Base-by-base conservation (phyloP, 345 rosid species). In the Linum trigynum region DNA sequence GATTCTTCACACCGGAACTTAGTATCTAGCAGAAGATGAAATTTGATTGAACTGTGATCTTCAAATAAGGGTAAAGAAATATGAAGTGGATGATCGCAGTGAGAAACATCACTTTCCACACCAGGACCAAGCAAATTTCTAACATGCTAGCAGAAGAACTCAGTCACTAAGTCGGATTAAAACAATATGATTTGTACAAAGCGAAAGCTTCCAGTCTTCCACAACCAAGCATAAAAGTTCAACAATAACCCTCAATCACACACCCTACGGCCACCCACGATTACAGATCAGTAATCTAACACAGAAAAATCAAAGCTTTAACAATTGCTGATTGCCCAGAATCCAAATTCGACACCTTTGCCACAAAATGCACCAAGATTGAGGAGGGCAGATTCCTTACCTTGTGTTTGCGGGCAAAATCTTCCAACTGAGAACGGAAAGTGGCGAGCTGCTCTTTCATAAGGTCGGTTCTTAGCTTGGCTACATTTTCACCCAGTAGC, bases 361-460 rank as follows among this genome's bases (percentile, higher is more conserved):
- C 7, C 7, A 2, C 7, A 3, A 16, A 36, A 57, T 3, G 2
- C n/a, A 17, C n/a, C 60, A 7, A 36, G 7, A 14, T 57, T n/a
- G 16, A 4, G 2, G 11, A 8, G 17, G 39, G 56, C 39, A 14
- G 56, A 48, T 16, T 61, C 53, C 3, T 9, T 65, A 91, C 98
- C 98, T 89, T 91, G 82, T 91, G 92, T 71, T 91, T 89, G 51
- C 95, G 95, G 50, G 95, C 96, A 63, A 87, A 91, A 45, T 91
- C 96, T 76, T 91, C 90, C 32, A 87, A 91, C 79, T 91, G 96
- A 32, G 94, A 80, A 32, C 86, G 81, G 63, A 91, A 91, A 37
- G 98, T 87, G 63, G 87, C 78, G n/a, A 86, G 96, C 83, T 89
- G 98, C 73, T 92, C 98, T 72, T 92, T 89, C 96, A 92, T 89